Evolutionary conservation across 352 stramenopile species (phyloP).

Genomic region (Phytophthora idaei): DNA sequence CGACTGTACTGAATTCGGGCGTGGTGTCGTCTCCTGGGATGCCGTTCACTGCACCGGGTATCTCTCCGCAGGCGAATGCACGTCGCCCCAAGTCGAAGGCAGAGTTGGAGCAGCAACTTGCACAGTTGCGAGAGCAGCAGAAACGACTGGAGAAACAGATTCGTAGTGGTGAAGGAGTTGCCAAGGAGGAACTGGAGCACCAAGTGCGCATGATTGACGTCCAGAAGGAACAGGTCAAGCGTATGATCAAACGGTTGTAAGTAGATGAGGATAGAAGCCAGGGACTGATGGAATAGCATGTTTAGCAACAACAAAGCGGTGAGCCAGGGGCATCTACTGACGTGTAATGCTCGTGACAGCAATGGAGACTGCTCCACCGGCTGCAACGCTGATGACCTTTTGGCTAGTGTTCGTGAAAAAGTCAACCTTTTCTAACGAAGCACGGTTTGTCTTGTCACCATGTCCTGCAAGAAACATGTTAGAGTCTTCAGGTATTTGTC

Average conservation of each 20-base stretch:
- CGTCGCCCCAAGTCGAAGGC: conserved; percentile 38
- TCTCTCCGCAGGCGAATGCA: conserved; percentile 13
- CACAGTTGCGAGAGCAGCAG: conserved; percentile 43
- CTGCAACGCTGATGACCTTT: conserved; percentile 41
- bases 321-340: conserved; percentile 1
- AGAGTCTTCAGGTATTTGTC: neutral
- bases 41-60: conserved; percentile 44
- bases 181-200: conserved; percentile 48
- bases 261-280: conserved; percentile 4
- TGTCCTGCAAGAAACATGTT: conserved; percentile 49
- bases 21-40: conserved; percentile 21
- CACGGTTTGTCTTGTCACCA: conserved; percentile 50
- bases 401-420: conserved; percentile 50
- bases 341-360: conserved; percentile 32
- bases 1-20: conserved; percentile 31
- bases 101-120: conserved; percentile 50
- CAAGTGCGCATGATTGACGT: conserved; percentile 61
- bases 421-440: conserved; percentile 42
- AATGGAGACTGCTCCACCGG: conserved; percentile 73
- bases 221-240: conserved; percentile 61
- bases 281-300: conserved; percentile 22
- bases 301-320: conserved; percentile 7
- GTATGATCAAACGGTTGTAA: conserved; percentile 52
- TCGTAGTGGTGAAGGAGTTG: conserved; percentile 13
- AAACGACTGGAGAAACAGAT: conserved; percentile 36